Evolutionary conservation across 495 filamentous ascomycete genomes (phyloP).

Genomic region (Xylaria longipes): DNA sequence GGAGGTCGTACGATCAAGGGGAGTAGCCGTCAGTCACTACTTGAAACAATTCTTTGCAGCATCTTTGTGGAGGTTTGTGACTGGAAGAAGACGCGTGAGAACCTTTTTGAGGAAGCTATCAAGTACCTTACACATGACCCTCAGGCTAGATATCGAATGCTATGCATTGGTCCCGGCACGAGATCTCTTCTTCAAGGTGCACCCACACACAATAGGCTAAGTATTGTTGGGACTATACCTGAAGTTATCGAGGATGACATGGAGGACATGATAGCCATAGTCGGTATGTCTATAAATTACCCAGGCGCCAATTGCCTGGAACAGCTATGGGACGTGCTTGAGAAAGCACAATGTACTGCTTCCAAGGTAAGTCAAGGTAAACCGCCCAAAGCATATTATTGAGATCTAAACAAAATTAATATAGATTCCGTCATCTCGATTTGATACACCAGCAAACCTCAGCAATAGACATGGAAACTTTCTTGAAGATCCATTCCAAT

Average conservation of each 20-base stretch:
- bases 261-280: conserved; percentile 43
- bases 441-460: conserved; percentile 16
- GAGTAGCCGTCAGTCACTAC: conserved; percentile 2
- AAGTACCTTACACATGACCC: conserved; percentile 7
- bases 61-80: conserved; percentile 26
- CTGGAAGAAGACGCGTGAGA: conserved; percentile 21
- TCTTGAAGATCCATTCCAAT: conserved; percentile 37
- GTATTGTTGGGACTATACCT: not conserved
- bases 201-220: not conserved
- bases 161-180: conserved; percentile 23
- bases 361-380: conserved; percentile 18
- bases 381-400: not conserved
- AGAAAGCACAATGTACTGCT: conserved; percentile 10
- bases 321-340: conserved; percentile 47
- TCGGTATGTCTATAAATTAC: conserved; percentile 49
- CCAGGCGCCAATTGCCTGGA: conserved; percentile 43
- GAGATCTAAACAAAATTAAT: not conserved
- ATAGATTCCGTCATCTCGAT: conserved; percentile 25
- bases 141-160: conserved; percentile 12
- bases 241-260: not conserved
- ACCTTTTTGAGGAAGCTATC: not conserved
- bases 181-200: conserved; percentile 17
- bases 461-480: conserved; percentile 34
- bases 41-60: conserved; percentile 22
- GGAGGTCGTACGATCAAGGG: conserved; percentile 10